Evolutionary conservation across 192 early-diverging fungal genomes (phyloP).

Genomic region (Coemansia sp.): DNA sequence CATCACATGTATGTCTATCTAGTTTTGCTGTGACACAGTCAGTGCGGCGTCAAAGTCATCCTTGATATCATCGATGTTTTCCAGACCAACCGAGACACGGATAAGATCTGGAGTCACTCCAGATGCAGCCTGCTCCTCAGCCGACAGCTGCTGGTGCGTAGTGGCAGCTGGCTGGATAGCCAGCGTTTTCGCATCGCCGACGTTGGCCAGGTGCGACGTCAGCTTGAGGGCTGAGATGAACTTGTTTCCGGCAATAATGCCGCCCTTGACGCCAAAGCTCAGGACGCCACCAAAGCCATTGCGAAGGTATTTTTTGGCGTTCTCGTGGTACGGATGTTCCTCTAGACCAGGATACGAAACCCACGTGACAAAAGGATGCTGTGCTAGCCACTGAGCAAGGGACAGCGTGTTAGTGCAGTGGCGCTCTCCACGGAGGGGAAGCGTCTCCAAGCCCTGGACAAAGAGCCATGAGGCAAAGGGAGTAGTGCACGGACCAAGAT

Average conservation of each 20-base stretch:
- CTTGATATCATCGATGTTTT: constrained; percentile 74
- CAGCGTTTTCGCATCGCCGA: constrained; percentile 90
- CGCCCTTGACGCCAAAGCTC: constrained; percentile 69
- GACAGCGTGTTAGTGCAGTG: constrained; percentile 77
- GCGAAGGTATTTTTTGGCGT: constrained; percentile 80
- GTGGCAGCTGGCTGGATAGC: constrained; percentile 83
- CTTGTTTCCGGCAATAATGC: constrained; percentile 54
- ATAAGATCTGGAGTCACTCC: constrained; percentile 82
- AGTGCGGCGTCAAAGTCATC: constrained; percentile 64
- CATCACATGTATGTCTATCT: too few species aligned
- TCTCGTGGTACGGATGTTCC: constrained; percentile 71
- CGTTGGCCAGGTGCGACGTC: constrained; percentile 88
- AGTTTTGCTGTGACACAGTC: constrained; percentile 4
- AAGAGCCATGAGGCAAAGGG: constrained; percentile 89
- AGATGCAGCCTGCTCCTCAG: constrained; percentile 73
- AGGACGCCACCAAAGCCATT: constrained; percentile 87
- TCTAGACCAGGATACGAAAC: constrained; percentile 87
- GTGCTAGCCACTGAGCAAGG: constrained; percentile 77
- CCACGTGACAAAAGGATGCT: constrained; percentile 75
- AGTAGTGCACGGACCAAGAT: constrained; percentile 80
- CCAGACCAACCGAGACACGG: constrained; percentile 83
- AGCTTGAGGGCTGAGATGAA: constrained; percentile 83
- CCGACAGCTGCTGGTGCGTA: constrained; percentile 85
- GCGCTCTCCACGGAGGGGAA: constrained; percentile 85
- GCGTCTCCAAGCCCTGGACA: constrained; percentile 87